phyloP scores from a whole-genome alignment of 345 rosid species.

The Conringia planisiliqua region DNA sequence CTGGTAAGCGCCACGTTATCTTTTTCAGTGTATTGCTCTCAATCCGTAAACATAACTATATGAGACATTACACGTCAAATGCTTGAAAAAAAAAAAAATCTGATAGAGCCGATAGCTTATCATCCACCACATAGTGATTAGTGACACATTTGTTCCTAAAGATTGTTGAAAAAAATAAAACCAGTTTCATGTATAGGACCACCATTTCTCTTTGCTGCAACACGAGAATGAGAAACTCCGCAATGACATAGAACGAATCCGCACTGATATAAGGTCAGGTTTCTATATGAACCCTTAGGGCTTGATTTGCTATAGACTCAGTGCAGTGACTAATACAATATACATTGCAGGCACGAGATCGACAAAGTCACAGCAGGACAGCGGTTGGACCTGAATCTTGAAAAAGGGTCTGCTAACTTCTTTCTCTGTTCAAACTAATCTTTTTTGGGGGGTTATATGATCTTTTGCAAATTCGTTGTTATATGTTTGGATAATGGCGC shows the following conservation, averaged over 20 bases:
- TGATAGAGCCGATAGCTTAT: not conserved
- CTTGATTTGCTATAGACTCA: not conserved
- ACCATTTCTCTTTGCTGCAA: conserved; percentile 72
- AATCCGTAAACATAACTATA: not conserved
- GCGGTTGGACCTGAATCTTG: conserved; percentile 90
- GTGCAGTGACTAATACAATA: not conserved
- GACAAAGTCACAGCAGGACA: conserved; percentile 91
- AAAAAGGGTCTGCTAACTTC: conserved; percentile 55
- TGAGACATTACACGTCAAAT: not conserved
- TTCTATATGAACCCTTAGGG: not conserved
- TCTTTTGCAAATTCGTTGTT: not conserved
- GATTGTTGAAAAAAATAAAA: not conserved
- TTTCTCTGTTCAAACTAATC: not conserved
- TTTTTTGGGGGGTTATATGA: not conserved
- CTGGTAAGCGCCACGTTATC: conserved; percentile 43
- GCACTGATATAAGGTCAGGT: conserved; percentile 67
- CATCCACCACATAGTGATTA: not conserved
- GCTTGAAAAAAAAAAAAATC: not conserved
- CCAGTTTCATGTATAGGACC: conserved; percentile 46
- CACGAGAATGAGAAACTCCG: conserved; percentile 80
- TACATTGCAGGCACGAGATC: conserved; percentile 63
- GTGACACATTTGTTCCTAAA: not conserved
- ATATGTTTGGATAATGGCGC: conserved; percentile 14
- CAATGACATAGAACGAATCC: conserved; percentile 73
- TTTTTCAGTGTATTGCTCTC: not conserved